phyloP scores from a whole-genome alignment of 306 rosid genomes.

The Carpinus fangiana region DNA sequence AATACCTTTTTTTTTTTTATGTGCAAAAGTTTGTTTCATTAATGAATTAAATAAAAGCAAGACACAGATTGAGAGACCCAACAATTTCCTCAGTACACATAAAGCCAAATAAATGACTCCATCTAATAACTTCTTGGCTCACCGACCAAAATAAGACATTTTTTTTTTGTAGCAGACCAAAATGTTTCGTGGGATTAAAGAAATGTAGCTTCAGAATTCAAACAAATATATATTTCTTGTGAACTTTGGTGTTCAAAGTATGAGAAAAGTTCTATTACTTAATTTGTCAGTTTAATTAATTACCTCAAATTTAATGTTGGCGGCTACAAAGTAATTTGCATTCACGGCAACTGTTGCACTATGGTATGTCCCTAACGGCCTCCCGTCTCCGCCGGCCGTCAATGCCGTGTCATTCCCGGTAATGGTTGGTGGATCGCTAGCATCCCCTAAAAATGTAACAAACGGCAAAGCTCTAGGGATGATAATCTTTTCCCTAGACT shows the following conservation, averaged over 20 bases:
- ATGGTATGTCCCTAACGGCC: constrained; percentile 48
- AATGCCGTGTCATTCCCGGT: constrained; percentile 72
- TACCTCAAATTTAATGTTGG: constrained; percentile 76
- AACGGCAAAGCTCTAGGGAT: constrained; percentile 50
- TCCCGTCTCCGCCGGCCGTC: constrained; percentile 36
- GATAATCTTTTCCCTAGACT: constrained; percentile 54
- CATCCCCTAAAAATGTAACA: constrained; percentile 58
- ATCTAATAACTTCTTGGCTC: too few species aligned
- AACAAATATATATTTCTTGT: not conserved
- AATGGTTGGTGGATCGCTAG: constrained; percentile 44
- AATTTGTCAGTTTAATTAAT: constrained; percentile 8
- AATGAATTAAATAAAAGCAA: too few species aligned
- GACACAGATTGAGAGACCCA: too few species aligned
- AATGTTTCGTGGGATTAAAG: not conserved
- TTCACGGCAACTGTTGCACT: constrained; percentile 72
- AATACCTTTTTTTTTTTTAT: too few species aligned
- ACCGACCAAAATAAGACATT: not conserved
- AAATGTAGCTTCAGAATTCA: not conserved
- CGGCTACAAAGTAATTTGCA: constrained; percentile 61
- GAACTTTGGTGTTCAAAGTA: not conserved
- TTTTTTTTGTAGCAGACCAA: too few species aligned
- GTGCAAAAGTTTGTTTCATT: too few species aligned
- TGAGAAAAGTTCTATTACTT: not conserved
- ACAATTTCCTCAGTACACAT: too few species aligned
- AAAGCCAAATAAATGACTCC: too few species aligned